A percentile compares a stretch with the other conserved stretches of the same genome.
Conservation (phyloP, 148 eudicot species). For the Cornus suecica region DNA sequence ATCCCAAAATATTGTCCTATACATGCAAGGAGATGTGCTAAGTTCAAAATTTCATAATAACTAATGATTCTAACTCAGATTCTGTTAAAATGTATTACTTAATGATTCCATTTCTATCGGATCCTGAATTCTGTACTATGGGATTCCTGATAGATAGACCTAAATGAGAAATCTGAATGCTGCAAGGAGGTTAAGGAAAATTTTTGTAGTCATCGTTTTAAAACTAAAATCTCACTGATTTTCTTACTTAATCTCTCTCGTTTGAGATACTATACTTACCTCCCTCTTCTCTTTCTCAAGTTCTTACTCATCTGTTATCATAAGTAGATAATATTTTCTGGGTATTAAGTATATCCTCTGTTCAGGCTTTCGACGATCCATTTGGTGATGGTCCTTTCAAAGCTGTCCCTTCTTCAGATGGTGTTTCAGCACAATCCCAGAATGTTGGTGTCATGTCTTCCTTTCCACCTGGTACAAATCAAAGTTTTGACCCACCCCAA, state of each 20-base stretch:
- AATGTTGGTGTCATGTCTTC: conserved; percentile 31
- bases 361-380: conserved; percentile 92
- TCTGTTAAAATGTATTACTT: no score
- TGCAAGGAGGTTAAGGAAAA: no score
- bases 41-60: background rate
- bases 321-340: background rate
- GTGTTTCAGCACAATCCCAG: conserved; percentile 43
- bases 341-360: background rate
- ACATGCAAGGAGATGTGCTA: background rate
- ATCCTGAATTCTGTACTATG: background rate
- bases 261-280: background rate
- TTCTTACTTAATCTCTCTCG: background rate
- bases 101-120: background rate
- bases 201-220: no score
- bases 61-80: background rate
- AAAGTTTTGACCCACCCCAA: conserved; percentile 31
- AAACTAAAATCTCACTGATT: background rate
- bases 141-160: background rate
- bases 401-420: conserved; percentile 56
- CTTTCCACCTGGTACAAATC: conserved; percentile 29
- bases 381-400: conserved; percentile 92
- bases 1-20: background rate
- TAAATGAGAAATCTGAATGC: background rate
- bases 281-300: background rate
- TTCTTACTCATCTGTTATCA: background rate